These are phyloP conservation scores for Phialemonium atrogriseum DNA, from an alignment of 2,329 filamentous ascomycete species.

Conservation along the genomic window DNA sequence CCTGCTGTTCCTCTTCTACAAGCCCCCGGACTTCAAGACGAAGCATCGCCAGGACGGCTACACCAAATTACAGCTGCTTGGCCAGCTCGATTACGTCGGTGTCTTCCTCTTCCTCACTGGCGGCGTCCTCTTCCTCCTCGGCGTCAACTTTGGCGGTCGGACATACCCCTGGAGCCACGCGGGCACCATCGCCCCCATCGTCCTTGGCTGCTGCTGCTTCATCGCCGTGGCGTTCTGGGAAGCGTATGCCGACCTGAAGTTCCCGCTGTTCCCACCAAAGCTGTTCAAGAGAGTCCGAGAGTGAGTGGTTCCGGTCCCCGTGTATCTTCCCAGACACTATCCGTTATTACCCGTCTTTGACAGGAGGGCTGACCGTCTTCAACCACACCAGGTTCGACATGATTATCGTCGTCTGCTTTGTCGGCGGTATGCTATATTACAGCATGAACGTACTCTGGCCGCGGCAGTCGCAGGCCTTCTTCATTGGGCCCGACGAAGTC, in stretches of 20 bases:
- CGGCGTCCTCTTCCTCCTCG: constrained; percentile 18
- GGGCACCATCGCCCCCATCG: constrained; percentile 20
- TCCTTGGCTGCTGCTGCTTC: constrained; percentile 18
- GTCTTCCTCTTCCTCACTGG: constrained; percentile 18
- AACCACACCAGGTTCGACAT: constrained; percentile 19
- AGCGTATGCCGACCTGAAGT: constrained; percentile 15
- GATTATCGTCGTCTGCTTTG: constrained; percentile 21
- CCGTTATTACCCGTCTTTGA: too few relatives aligned
- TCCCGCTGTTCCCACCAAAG: constrained; percentile 20
- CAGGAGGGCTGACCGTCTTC: neutral
- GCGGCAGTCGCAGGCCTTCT: constrained; percentile 17
- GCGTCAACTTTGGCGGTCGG: constrained; percentile 19
- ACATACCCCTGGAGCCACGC: constrained; percentile 20
- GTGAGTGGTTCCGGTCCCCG: constrained; percentile 4
- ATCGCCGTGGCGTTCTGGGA: constrained; percentile 21
- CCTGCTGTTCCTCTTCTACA: constrained; percentile 20
- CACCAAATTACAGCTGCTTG: constrained; percentile 14
- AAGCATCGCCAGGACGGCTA: constrained; percentile 19
- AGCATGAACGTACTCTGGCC: constrained; percentile 23
- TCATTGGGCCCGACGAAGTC: constrained; percentile 13
- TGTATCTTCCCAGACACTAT: too few relatives aligned
- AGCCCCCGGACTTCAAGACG: constrained; percentile 24
- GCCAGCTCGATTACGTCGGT: constrained; percentile 16
- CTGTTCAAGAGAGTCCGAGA: constrained; percentile 19
- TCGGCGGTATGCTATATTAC: constrained; percentile 22